These are phyloP conservation scores for Neurospora sp. DNA, from an alignment of 495 filamentous ascomycete genomes.

Conservation along the genomic window DNA sequence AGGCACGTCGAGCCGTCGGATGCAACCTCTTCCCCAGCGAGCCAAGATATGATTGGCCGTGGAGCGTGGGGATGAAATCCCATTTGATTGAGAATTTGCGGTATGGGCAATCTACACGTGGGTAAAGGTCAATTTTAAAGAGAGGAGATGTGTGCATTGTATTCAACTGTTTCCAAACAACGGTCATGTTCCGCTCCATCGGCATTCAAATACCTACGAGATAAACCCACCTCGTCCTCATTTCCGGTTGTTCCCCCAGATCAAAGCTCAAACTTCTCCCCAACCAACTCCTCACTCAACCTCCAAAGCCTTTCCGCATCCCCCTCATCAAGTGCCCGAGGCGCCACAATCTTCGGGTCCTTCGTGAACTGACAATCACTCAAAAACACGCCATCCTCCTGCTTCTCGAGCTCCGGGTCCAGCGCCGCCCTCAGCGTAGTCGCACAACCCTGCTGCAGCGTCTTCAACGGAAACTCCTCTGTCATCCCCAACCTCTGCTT, in stretches of 20 bases:
- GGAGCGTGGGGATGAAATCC: no score
- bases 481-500: slow-evolving; percentile 17
- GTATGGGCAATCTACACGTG: background rate
- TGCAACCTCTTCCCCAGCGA: no score
- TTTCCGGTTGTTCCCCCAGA: background rate
- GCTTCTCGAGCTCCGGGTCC: slow-evolving; percentile 21
- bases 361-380: slow-evolving; percentile 23
- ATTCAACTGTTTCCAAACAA: background rate
- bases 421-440: slow-evolving; percentile 34
- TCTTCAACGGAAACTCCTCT: slow-evolving; percentile 10
- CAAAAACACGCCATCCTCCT: slow-evolving; percentile 31
- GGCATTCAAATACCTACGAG: background rate
- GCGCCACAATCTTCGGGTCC: slow-evolving; percentile 19
- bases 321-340: slow-evolving; percentile 37
- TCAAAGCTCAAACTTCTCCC: slow-evolving; percentile 23
- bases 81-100: no score
- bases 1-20: no score
- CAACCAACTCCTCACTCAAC: slow-evolving; percentile 34
- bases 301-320: slow-evolving; percentile 31
- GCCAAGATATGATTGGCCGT: no score
- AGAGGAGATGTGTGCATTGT: background rate
- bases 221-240: background rate
- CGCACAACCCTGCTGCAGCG: slow-evolving; percentile 30
- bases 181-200: background rate
- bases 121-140: background rate